Evolutionary conservation across 768 basidiomycete species (phyloP), one percentile per base, ranked within the genome.

Genomic region (Neoboletus brunneissimus): DNA sequence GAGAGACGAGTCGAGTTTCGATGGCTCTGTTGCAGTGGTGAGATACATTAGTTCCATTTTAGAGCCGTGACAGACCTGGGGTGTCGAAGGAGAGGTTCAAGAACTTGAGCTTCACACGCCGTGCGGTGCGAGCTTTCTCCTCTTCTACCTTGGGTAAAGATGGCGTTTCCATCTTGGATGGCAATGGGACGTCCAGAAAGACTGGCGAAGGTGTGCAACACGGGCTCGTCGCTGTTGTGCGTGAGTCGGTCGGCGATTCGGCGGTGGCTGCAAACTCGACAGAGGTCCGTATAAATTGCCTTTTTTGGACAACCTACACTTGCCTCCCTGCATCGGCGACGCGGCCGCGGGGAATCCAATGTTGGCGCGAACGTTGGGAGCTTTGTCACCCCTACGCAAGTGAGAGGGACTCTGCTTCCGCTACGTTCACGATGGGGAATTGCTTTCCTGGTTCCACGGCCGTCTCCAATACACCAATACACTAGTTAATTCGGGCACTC

Each of bases 1-100:
- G 55, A 99, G 75, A 43, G 97, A 98, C 4, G 97, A 94, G 72
- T 98, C 97, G 23, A 94, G 79, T 69, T 86, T 94, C 22, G 82
- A 77, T 11, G 83, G 76, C 69, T 88, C 92, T 93, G 23, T 34
- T 22, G 42, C 18, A 5, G 29, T 37, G 15, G 48, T 61, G 57
- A 67, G 62, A 48, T 34, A 46, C 12, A 23, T 11, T 32, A 8
- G 52, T 48, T 45, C 58, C 15, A 34, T 31, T 9, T 32, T 5
- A 29, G 34, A 22, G 43, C 3, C 3, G 32, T 16, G 48, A 72
- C 75, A 59, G 53, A 80, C 86, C 83, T 78, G 76, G 74, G n/a
- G 74, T 70, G 49, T 70, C 70, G 50, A 76, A 73, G n/a, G 73
- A 76, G 22, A 72, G 58, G 67, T 90, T 90, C 47, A 79, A 73